Evolutionary conservation across 2,329 filamentous ascomycete genomes (phyloP).

Genomic region (Alternaria triticina): DNA sequence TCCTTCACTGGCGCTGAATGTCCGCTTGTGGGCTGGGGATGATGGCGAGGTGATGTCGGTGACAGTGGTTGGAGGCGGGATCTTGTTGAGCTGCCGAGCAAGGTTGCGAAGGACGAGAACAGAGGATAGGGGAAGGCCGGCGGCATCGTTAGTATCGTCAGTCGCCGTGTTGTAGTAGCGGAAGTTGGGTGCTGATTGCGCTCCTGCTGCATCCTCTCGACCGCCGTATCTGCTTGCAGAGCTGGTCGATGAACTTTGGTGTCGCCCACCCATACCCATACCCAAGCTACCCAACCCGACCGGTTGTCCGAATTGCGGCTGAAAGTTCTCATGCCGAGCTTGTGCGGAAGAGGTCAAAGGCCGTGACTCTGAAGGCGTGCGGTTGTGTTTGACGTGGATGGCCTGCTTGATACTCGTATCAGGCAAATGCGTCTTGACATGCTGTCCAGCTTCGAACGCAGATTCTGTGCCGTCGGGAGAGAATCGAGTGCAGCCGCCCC

Average conservation of each 20-base stretch:
- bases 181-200: slow-evolving; percentile 36
- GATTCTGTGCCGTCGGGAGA: slow-evolving; percentile 41
- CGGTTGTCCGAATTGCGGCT: slow-evolving; percentile 40
- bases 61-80: slow-evolving; percentile 35
- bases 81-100: slow-evolving; percentile 57
- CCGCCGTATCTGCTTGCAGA: slow-evolving; percentile 31
- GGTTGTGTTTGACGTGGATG: slow-evolving; percentile 56
- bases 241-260: slow-evolving; percentile 18
- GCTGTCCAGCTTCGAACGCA: slow-evolving; percentile 62
- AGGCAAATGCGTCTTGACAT: slow-evolving; percentile 73
- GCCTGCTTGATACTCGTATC: slow-evolving; percentile 49
- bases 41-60: slow-evolving; percentile 33
- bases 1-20: slow-evolving; percentile 37
- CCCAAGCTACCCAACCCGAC: slow-evolving; percentile 38
- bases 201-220: slow-evolving; percentile 21
- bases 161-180: slow-evolving; percentile 55
- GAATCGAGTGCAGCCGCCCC: slow-evolving; percentile 70
- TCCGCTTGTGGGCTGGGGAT: slow-evolving; percentile 38
- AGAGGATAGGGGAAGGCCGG: slow-evolving; percentile 79
- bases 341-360: slow-evolving; percentile 37
- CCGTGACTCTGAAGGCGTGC: slow-evolving; percentile 45
- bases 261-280: slow-evolving; percentile 35
- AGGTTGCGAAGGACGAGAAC: slow-evolving; percentile 81
- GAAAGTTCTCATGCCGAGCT: slow-evolving; percentile 34
- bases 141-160: slow-evolving; percentile 64